Evolutionary conservation across 768 basidiomycete species (phyloP), one percentile per base, ranked within the genome.

Genomic region (Agaricus subrufescens): DNA sequence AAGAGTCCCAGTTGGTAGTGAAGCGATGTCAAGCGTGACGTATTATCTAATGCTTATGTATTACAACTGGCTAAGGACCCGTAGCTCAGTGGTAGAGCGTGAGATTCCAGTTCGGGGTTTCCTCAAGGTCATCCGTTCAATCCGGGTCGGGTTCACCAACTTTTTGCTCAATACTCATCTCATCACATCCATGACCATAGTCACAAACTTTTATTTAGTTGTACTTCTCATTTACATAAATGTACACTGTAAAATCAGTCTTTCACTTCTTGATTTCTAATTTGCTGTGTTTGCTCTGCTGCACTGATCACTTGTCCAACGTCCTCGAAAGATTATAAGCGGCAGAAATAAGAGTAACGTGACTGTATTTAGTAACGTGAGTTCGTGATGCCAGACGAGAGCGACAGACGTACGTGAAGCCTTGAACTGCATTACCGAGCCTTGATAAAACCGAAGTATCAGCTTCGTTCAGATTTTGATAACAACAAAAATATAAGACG

Each of bases 341-440:
- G 1, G 89, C 89, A 0, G 89, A 91, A 52, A 92, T 92, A 52
- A 92, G 72, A 0, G 89, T 92, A 60, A 92, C 89, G 57, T 92
- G 89, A 11, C 89, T 91, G 50, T 7, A 45, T 26, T 26, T 43
- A 10, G 29, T 19, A 19, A 39, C 14, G 40, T 45, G 27, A 56
- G 2, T 46, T 43, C 14, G 37, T 45, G 37, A 11, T 3, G 43
- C 3, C 30, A 12, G 42, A 39, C 11, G 26, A 47, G 19, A 53
- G 14, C 23, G 19, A 29, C 26, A 31, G 11, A 80, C 88, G 61
- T 69, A 89, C 87, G 91, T 94, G 70, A 94, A 94, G 34, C 90
- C 91, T 70, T 94, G 91, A 19, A 93, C 91, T 1, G 91, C 87
- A 60, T 94, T 94, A 4, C 91, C 91, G 40, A 94, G 78, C 12